Evolutionary conservation across 805 yeast genomes (phyloP).

Genomic region (Candida parachauliodes): DNA sequence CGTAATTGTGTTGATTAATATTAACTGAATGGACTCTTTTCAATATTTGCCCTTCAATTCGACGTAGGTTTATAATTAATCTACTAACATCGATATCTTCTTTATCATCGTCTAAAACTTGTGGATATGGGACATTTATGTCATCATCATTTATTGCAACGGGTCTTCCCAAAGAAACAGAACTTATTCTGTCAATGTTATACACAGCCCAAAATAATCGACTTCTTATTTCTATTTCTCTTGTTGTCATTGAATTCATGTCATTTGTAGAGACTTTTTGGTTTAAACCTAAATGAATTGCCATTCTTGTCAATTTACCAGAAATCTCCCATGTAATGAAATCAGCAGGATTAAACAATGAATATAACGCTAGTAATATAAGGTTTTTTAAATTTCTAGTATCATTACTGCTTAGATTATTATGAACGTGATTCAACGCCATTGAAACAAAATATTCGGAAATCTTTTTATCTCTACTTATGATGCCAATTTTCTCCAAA

Average conservation of each 20-base stretch:
- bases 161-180: conserved; percentile 48
- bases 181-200: conserved; percentile 45
- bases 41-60: conserved; percentile 46
- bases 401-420: conserved; percentile 36
- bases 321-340: conserved; percentile 51
- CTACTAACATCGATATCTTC: conserved; percentile 38
- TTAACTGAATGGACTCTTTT: conserved; percentile 44
- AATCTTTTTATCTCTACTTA: conserved; percentile 23
- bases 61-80: conserved; percentile 41
- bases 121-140: conserved; percentile 42
- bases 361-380: conserved; percentile 45
- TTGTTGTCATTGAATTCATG: background rate
- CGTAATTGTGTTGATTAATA: conserved; percentile 24
- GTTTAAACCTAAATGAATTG: conserved; percentile 45
- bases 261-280: conserved; percentile 24
- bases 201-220: conserved; percentile 50
- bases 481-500: conserved; percentile 22
- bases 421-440: conserved; percentile 38
- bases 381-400: conserved; percentile 38
- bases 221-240: conserved; percentile 40
- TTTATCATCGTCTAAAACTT: conserved; percentile 34
- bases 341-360: conserved; percentile 49
- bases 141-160: conserved; percentile 48
- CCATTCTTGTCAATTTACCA: conserved; percentile 44
- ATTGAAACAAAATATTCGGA: conserved; percentile 38